phyloP scores from a whole-genome alignment of 2,329 filamentous ascomycete species.

The Diaporthe vaccinii region DNA sequence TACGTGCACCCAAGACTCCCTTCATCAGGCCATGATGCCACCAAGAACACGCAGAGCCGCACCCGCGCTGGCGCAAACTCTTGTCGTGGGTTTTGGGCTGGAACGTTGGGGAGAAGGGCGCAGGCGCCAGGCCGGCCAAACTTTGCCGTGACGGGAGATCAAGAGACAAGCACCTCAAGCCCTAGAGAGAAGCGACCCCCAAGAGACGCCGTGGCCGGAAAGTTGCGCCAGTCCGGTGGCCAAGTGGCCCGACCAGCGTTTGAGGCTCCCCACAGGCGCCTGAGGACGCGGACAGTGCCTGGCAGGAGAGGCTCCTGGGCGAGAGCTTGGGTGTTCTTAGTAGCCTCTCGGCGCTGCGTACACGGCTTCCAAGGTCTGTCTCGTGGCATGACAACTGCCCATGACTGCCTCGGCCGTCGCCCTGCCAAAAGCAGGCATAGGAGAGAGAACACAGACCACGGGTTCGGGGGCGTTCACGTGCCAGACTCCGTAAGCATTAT shows the following conservation, averaged over 20 bases:
- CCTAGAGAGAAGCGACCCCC: background rate
- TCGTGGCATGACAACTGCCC: background rate
- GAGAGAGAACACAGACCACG: slow-evolving; percentile 12
- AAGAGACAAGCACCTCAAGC: slow-evolving; percentile 1
- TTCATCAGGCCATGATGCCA: slow-evolving; percentile 25
- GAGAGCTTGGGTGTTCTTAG: slow-evolving; percentile 14
- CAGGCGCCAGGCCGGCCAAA: background rate
- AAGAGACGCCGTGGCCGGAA: background rate
- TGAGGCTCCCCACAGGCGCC: background rate
- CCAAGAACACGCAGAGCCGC: slow-evolving; percentile 9
- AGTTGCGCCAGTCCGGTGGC: background rate
- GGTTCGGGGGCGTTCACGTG: background rate
- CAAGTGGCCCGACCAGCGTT: background rate
- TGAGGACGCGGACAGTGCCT: background rate
- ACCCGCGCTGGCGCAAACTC: background rate
- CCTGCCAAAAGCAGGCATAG: background rate
- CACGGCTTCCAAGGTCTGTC: background rate
- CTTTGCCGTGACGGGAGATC: slow-evolving; percentile 1
- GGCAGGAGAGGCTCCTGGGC: background rate
- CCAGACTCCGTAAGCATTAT: background rate
- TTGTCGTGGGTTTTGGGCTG: background rate
- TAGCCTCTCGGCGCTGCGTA: slow-evolving; percentile 12
- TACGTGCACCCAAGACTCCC: slow-evolving; percentile 10
- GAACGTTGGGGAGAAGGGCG: background rate
- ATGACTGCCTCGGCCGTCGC: background rate